Percentiles rank a stretch among this genome's conserved stretches.
These are phyloP conservation scores for Cadophora sp. DNA, from an alignment of 2,329 filamentous ascomycete species.

Conservation along the genomic window DNA sequence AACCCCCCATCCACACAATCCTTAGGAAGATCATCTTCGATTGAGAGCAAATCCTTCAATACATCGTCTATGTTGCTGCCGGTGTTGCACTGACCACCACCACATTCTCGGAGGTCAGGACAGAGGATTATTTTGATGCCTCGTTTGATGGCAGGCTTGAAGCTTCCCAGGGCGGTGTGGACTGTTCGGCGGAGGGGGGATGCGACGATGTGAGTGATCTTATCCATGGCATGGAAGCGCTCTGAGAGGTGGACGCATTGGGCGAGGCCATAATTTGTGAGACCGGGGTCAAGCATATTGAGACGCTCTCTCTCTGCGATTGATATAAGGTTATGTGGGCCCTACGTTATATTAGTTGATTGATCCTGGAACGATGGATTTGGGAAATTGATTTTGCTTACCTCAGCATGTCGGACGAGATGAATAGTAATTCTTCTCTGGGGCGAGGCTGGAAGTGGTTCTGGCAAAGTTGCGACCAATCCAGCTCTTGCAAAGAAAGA, in stretches of 20 bases:
- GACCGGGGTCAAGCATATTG: conserved; percentile 67
- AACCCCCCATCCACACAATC: conserved; percentile 4
- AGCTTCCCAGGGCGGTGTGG: conserved; percentile 74
- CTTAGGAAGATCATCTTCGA: not conserved
- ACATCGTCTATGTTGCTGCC: conserved; percentile 50
- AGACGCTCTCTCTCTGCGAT: conserved; percentile 70
- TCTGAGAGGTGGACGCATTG: conserved; percentile 73
- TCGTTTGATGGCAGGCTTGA: conserved; percentile 59
- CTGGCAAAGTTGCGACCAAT: not conserved
- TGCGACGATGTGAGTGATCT: conserved; percentile 72
- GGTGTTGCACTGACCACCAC: conserved; percentile 74
- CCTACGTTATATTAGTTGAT: conserved; percentile 46
- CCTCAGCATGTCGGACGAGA: conserved; percentile 75
- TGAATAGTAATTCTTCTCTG: conserved; percentile 42
- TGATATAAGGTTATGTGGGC: conserved; percentile 75
- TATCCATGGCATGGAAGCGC: conserved; percentile 67
- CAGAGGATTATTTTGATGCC: conserved; percentile 61
- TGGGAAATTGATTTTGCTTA: conserved; percentile 50
- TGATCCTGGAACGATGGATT: not conserved
- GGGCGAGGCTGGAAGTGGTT: not conserved
- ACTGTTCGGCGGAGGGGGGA: conserved; percentile 82
- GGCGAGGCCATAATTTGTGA: conserved; percentile 74
- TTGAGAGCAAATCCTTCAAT: not conserved
- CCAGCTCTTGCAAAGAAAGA: not conserved
- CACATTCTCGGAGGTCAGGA: conserved; percentile 81